Conservation (phyloP, 2,329 filamentous ascomycete species). For the Pseudogymnoascus sp. region DNA sequence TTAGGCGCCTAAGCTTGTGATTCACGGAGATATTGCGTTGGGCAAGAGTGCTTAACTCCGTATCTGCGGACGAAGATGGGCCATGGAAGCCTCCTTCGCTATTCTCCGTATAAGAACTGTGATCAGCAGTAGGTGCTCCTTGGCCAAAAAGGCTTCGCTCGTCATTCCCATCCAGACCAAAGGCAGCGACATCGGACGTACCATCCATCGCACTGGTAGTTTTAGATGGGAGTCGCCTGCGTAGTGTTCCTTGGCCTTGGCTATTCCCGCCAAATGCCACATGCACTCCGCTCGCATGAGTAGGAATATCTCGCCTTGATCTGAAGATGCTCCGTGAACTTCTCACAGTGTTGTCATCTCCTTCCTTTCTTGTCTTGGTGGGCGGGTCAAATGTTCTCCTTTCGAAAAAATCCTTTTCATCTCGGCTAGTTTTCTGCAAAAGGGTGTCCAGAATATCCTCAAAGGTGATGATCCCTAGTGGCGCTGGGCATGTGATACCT, state of each 20-base stretch:
- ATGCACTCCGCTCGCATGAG: neutral
- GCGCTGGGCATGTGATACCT: conserved; percentile 19
- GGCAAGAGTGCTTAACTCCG: neutral
- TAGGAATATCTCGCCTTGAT: neutral
- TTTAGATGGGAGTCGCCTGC: conserved; percentile 19
- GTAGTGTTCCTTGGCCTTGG: conserved; percentile 13
- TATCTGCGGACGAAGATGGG: conserved; percentile 1
- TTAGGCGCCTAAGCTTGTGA: neutral
- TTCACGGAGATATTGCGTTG: conserved; percentile 4
- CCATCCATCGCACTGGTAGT: neutral
- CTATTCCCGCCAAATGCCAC: neutral
- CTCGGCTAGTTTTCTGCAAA: conserved; percentile 21
- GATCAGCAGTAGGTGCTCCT: neutral
- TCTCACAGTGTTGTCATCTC: conserved; percentile 14
- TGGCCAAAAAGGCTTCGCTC: conserved; percentile 12
- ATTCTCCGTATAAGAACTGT: conserved; percentile 23
- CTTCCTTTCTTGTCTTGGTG: conserved; percentile 19
- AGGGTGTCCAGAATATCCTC: conserved; percentile 24
- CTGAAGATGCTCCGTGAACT: neutral
- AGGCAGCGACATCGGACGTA: neutral
- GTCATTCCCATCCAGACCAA: conserved; percentile 20
- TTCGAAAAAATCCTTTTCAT: conserved; percentile 23
- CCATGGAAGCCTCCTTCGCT: conserved; percentile 23
- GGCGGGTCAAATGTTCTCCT: conserved; percentile 12
- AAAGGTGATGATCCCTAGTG: conserved; percentile 25